Base-by-base conservation (phyloP, 352 stramenopile genomes). In the Phytopythium ostracodes region DNA sequence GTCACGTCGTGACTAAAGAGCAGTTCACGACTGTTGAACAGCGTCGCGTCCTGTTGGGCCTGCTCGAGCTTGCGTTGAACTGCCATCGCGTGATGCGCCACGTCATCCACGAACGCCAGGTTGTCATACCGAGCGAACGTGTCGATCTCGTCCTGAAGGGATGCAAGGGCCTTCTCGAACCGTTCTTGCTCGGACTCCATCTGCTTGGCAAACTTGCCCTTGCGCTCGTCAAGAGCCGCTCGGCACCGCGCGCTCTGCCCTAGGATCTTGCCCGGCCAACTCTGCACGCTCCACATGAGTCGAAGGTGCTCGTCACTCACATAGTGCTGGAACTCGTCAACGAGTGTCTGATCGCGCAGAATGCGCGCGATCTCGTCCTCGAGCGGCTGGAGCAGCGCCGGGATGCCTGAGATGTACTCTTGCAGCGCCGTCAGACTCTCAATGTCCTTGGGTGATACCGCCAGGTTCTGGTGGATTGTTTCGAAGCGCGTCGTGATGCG, bases 141-240 rank as follows among this genome's bases (percentile, higher is more conserved):
- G n/a, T 95, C 84, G 33, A 97, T 92, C 59, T 98, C 94, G 22
- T 96, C 75, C 42, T 96, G 69, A 11, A 98, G 52, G 22, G 79
- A 67, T 11, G 70, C 63, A 6, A 98, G 67, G 10, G 83, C 89
- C 59, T 97, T 93, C 12, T 96, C 84, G 63, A 98, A 98, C 0
- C 88, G 81, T 47, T 96, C 84, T 65, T 98, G 95, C 64, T 98
- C 94, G 0, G 91, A 90, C 54, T 97, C 86, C 93, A 98, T 98
- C 56, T 97, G 87, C 56, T 96, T 92, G 8, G 91, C 77, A 62
- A 97, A 98, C 58, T 89, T 88, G 9, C 73, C 67, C 60, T 97
- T 97, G 14, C 83, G 85, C 44, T 96, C 78, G 8, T 94, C 83
- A 6, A 96, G 74, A 4, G 76, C 77, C 27, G 69, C 80, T 38